Evolutionary conservation across 176 grass and related monocot species (phyloP).

Genomic region (Aegilops longissima): DNA sequence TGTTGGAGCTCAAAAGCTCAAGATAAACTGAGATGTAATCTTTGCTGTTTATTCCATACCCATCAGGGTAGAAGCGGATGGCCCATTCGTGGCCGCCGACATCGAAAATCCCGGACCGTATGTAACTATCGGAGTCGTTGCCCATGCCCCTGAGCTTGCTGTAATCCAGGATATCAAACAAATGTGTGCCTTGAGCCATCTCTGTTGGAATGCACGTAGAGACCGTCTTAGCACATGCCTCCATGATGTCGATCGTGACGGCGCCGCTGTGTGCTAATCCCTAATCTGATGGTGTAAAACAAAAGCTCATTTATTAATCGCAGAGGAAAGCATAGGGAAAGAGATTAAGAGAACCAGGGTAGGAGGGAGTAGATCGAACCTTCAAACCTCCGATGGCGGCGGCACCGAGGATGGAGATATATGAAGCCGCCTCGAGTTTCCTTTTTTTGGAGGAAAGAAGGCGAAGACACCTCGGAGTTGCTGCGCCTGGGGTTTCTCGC

Average conservation of each 20-base stretch:
- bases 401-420: too few relatives aligned
- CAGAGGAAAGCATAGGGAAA: too few relatives aligned
- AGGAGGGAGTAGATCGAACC: too few relatives aligned
- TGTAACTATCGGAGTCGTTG: neutral
- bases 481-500: too few relatives aligned
- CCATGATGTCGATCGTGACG: neutral
- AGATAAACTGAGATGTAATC: constrained; percentile 2
- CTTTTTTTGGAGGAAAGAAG: too few relatives aligned
- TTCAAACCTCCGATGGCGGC: too few relatives aligned
- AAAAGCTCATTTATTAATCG: too few relatives aligned
- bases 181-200: neutral
- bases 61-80: neutral
- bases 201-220: neutral
- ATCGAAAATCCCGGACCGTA: neutral
- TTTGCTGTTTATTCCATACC: neutral
- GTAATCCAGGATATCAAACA: neutral
- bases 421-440: too few relatives aligned
- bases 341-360: too few relatives aligned
- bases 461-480: too few relatives aligned
- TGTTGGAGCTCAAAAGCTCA: neutral
- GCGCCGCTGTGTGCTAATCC: too few relatives aligned
- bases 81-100: neutral
- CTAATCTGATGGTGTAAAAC: too few relatives aligned
- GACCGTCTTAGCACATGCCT: neutral
- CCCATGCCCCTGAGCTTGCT: neutral